phyloP scores from a whole-genome alignment of 2,329 filamentous ascomycete genomes.

The Penicillium hordei region DNA sequence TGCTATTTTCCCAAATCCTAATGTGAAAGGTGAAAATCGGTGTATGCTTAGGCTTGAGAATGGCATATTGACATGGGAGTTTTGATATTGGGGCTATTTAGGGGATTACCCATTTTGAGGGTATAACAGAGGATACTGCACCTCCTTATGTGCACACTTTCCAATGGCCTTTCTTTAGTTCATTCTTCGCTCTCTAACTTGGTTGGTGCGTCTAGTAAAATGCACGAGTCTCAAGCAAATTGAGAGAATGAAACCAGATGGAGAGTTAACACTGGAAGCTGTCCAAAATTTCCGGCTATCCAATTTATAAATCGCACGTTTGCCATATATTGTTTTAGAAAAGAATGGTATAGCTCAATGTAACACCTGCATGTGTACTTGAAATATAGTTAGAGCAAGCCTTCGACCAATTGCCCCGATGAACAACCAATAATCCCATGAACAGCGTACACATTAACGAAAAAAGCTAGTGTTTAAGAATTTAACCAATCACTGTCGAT shows the following conservation, averaged over 20 bases:
- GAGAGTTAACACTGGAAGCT: not conserved
- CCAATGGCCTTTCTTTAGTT: not conserved
- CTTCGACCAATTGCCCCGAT: not conserved
- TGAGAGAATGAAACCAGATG: not conserved
- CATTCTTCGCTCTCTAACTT: not conserved
- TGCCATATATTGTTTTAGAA: too few relatives aligned
- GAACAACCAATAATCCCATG: not conserved
- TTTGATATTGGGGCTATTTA: not conserved
- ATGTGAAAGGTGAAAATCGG: not conserved
- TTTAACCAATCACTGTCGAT: too few relatives aligned
- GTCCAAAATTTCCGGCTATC: not conserved
- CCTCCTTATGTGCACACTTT: not conserved
- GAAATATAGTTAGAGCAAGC: not conserved
- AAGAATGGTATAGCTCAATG: too few relatives aligned
- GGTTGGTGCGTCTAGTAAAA: not conserved
- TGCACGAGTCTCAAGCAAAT: not conserved
- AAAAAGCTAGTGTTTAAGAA: not conserved
- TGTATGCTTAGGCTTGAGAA: too few relatives aligned
- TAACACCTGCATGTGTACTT: too few relatives aligned
- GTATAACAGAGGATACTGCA: not conserved
- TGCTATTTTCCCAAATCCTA: not conserved
- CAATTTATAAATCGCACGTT: too few relatives aligned
- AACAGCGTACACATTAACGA: not conserved
- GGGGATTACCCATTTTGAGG: not conserved
- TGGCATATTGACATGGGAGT: not conserved